These are phyloP conservation scores for Hibiscus tridactylites DNA, from an alignment of 345 rosid genomes.

Conservation along the genomic window DNA sequence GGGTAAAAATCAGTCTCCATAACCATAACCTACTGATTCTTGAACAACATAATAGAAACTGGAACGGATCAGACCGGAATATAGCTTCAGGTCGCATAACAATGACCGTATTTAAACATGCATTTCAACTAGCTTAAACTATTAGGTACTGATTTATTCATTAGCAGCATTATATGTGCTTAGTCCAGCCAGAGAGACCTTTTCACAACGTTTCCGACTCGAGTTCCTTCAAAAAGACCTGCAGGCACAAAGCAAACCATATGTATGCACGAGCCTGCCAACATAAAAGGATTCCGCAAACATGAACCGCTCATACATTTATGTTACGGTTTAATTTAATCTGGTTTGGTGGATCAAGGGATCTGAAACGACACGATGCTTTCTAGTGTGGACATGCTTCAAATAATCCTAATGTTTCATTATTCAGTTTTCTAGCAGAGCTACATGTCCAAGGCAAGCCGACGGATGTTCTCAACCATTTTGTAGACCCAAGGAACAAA, in stretches of 20 bases:
- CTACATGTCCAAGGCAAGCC: background rate
- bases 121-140: background rate
- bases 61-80: background rate
- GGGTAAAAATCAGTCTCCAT: background rate
- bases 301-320: background rate
- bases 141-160: slow-evolving; percentile 13
- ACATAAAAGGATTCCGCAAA: background rate
- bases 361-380: background rate
- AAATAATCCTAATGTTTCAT: background rate
- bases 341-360: background rate
- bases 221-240: slow-evolving; percentile 88
- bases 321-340: background rate
- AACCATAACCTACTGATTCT: background rate
- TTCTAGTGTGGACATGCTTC: background rate
- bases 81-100: background rate
- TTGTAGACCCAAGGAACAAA: too few species aligned
- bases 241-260: background rate
- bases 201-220: slow-evolving; percentile 11
- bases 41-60: background rate
- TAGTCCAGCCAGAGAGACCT: background rate
- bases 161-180: background rate
- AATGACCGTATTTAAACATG: too few species aligned
- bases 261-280: too few species aligned
- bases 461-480: too few species aligned
- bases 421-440: background rate